Evolutionary conservation across 2,329 filamentous ascomycete species (phyloP).

Genomic region (Tolypocladium sp.): DNA sequence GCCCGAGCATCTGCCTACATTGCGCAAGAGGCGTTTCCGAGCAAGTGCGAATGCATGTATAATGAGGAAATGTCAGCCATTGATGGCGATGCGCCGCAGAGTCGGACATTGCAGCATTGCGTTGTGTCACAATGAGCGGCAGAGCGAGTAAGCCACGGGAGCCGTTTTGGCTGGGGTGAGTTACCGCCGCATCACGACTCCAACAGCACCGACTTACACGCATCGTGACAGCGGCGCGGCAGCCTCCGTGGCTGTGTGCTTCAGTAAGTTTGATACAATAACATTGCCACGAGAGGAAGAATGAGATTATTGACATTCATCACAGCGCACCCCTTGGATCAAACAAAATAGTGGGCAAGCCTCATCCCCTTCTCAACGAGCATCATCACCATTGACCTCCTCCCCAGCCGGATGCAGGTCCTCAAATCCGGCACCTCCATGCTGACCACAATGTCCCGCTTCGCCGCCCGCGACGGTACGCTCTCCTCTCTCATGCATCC

Average conservation of each 20-base stretch:
- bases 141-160: slow-evolving; percentile 18
- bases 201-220: neutral
- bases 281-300: neutral
- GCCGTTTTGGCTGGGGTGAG: slow-evolving; percentile 35
- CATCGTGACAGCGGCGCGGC: slow-evolving; percentile 25
- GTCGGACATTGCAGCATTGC: neutral
- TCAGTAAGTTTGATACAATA: slow-evolving; percentile 22
- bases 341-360: slow-evolving; percentile 31
- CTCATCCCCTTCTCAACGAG: neutral
- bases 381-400: neutral
- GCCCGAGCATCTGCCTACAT: neutral
- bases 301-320: neutral
- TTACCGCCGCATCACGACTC: neutral
- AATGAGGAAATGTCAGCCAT: neutral
- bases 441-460: slow-evolving; percentile 26
- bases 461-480: slow-evolving; percentile 29
- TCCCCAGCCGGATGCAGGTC: slow-evolving; percentile 32
- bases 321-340: slow-evolving; percentile 32
- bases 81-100: neutral
- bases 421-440: slow-evolving; percentile 29
- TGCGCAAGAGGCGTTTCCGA: neutral
- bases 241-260: slow-evolving; percentile 35
- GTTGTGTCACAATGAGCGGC: neutral
- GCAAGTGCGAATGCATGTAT: neutral
- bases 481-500: neutral